Evolutionary conservation across 257 asterid species (phyloP).

Genomic region (Jasminum sambac): DNA sequence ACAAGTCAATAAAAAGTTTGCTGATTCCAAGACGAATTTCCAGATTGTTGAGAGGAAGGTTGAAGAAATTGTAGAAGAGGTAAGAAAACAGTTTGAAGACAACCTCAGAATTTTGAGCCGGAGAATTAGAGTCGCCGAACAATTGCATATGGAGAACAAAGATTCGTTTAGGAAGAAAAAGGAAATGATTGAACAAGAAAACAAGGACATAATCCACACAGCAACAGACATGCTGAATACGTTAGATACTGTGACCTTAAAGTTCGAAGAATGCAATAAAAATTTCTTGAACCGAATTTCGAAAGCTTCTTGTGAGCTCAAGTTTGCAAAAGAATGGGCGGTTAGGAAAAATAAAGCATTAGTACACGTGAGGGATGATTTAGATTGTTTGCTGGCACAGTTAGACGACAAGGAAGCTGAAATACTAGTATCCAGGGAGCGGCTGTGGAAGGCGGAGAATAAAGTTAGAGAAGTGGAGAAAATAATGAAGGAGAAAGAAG

Average conservation of each 20-base stretch:
- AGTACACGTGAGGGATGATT: constrained; percentile 36
- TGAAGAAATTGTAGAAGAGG: constrained; percentile 68
- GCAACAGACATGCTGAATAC: constrained; percentile 44
- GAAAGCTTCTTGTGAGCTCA: constrained; percentile 62
- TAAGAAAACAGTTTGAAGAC: constrained; percentile 65
- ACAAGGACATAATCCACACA: constrained; percentile 39
- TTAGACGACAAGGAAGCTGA: constrained; percentile 70
- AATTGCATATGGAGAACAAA: constrained; percentile 68
- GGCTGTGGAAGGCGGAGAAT: constrained; percentile 60
- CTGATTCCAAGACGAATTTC: constrained; percentile 38
- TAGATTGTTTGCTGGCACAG: constrained; percentile 52
- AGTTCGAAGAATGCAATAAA: constrained; percentile 54
- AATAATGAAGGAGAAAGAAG: constrained; percentile 56
- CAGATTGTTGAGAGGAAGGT: constrained; percentile 51
- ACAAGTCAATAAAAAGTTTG: constrained; percentile 16
- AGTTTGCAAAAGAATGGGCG: constrained; percentile 66
- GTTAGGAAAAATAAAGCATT: constrained; percentile 55
- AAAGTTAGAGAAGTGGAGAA: constrained; percentile 72
- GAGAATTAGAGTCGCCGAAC: constrained; percentile 83
- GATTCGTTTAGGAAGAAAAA: constrained; percentile 60
- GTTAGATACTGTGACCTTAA: constrained; percentile 50
- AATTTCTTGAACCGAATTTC: constrained; percentile 68
- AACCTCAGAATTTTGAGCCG: constrained; percentile 66
- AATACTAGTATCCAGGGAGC: constrained; percentile 58
- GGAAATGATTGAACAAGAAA: constrained; percentile 40